Percentiles rank a stretch among this genome's conserved stretches.
These are phyloP conservation scores for Gaeumannomyces tritici DNA, from an alignment of 2,329 filamentous ascomycete species.

Conservation along the genomic window DNA sequence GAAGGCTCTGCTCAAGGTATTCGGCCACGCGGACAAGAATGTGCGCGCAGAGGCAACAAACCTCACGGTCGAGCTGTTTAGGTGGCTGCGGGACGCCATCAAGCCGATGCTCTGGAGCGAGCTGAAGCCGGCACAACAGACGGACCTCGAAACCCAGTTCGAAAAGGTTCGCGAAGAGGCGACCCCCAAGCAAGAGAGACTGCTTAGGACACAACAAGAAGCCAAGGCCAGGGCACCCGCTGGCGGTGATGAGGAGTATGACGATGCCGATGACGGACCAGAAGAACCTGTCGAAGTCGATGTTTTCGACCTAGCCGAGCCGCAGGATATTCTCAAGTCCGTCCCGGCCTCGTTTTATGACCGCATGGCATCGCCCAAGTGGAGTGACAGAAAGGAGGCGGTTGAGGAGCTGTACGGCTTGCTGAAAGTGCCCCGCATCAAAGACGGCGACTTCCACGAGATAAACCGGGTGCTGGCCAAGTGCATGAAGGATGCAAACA, in stretches of 20 bases:
- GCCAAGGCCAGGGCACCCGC: constrained; percentile 63
- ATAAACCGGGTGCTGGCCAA: constrained; percentile 79
- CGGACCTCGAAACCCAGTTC: constrained; percentile 87
- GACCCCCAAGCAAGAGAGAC: constrained; percentile 78
- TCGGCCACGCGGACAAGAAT: constrained; percentile 96
- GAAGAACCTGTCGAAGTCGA: constrained; percentile 68
- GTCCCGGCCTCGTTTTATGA: constrained; percentile 77
- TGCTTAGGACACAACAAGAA: constrained; percentile 82
- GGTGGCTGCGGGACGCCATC: constrained; percentile 96
- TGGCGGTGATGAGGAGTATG: constrained; percentile 44
- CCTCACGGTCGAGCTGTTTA: constrained; percentile 85
- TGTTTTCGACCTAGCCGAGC: constrained; percentile 71
- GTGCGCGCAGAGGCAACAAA: constrained; percentile 89
- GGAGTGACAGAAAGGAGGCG: constrained; percentile 96
- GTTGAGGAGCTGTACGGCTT: constrained; percentile 70
- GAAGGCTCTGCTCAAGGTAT: constrained; percentile 82
- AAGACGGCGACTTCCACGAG: constrained; percentile 82
- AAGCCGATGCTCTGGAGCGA: constrained; percentile 97
- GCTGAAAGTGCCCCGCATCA: constrained; percentile 81
- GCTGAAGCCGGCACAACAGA: constrained; percentile 89
- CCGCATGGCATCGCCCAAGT: constrained; percentile 80
- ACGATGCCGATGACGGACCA: constrained; percentile 43
- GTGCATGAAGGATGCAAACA: constrained; percentile 97
- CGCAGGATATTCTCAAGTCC: constrained; percentile 76
- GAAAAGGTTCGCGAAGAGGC: constrained; percentile 86